phyloP scores from a whole-genome alignment of 768 basidiomycete species.

The Holtermannia corniformis region DNA sequence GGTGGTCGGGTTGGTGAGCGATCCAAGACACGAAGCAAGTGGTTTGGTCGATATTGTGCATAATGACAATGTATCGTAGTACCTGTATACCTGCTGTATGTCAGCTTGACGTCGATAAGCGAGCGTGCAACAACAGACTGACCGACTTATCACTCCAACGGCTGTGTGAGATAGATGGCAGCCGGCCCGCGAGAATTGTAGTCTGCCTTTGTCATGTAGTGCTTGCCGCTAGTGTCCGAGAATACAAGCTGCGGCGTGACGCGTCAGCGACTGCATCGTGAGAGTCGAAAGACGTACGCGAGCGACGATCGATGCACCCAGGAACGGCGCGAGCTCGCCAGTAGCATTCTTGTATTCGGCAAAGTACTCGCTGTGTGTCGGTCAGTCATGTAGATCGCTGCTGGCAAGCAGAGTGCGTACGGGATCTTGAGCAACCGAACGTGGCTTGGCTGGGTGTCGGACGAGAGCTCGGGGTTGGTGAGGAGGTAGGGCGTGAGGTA shows the following conservation, averaged over 20 bases:
- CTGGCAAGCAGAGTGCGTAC: constrained; percentile 8
- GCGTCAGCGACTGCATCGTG: neutral
- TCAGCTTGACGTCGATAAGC: no score
- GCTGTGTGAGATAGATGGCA: constrained; percentile 16
- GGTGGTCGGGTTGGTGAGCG: no score
- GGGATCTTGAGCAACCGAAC: constrained; percentile 30
- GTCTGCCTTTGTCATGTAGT: constrained; percentile 33
- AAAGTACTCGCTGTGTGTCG: constrained; percentile 30
- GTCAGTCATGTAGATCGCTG: neutral
- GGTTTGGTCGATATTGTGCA: no score
- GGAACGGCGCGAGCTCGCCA: constrained; percentile 35
- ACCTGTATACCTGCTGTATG: no score
- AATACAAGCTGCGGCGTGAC: constrained; percentile 22
- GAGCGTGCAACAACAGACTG: no score
- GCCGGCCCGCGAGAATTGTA: constrained; percentile 37
- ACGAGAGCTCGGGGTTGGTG: constrained; percentile 26
- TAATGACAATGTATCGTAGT: no score
- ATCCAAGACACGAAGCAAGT: no score
- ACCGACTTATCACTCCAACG: no score
- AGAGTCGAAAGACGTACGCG: constrained; percentile 18
- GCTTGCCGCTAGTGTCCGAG: constrained; percentile 20
- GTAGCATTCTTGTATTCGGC: constrained; percentile 28
- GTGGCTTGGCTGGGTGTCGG: constrained; percentile 29
- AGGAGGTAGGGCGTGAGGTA: constrained; percentile 34
- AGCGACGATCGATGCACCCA: constrained; percentile 34